These are phyloP conservation scores for Suillus americanus DNA, from an alignment of 768 basidiomycete species.

Conservation along the genomic window DNA sequence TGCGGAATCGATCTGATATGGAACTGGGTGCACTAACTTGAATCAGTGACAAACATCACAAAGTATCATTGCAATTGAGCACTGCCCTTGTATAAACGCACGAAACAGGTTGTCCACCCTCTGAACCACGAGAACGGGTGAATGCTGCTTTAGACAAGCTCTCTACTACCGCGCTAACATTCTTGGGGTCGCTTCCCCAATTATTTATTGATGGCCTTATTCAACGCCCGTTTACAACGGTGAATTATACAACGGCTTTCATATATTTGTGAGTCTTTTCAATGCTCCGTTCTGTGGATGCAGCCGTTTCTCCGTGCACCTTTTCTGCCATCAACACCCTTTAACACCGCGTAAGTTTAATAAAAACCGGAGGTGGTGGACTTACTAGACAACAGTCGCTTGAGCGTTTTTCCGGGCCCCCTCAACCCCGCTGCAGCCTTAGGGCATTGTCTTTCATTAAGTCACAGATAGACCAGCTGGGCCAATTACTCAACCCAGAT, in stretches of 20 bases:
- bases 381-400: constrained; percentile 20
- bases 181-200: constrained; percentile 3
- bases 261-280: constrained; percentile 20
- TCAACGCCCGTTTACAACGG: constrained; percentile 21
- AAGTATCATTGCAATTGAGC: not conserved
- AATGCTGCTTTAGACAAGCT: not conserved
- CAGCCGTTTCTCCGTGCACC: not conserved
- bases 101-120: not conserved
- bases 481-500: constrained; percentile 22
- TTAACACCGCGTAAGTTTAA: constrained; percentile 13
- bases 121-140: not conserved
- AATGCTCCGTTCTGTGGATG: constrained; percentile 19
- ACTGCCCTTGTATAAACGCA: not conserved
- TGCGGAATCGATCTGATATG: not conserved
- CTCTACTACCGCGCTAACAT: not conserved
- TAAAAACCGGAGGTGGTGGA: constrained; percentile 14
- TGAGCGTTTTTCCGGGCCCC: constrained; percentile 23
- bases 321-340: constrained; percentile 2
- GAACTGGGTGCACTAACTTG: not conserved
- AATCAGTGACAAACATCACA: not conserved
- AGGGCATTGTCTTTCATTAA: constrained; percentile 12
- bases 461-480: constrained; percentile 9
- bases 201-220: constrained; percentile 14
- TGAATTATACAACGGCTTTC: constrained; percentile 16
- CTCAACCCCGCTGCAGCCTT: constrained; percentile 18